phyloP scores from a whole-genome alignment of 495 filamentous ascomycete genomes.

The Elaphomyces granulatus region DNA sequence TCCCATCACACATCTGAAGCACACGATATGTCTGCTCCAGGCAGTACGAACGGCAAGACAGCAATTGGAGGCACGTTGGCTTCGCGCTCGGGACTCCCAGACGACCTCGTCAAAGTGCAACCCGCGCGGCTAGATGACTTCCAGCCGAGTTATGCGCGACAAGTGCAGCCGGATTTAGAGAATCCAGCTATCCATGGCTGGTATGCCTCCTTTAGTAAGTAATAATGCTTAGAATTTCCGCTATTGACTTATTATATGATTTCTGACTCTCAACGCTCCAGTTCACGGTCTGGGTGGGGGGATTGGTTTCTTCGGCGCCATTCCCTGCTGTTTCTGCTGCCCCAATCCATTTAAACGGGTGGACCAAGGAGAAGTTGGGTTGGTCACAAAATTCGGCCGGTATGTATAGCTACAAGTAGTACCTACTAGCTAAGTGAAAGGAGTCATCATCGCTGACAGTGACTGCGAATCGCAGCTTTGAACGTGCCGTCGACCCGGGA shows the following conservation, averaged over 20 bases:
- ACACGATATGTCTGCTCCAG: no score
- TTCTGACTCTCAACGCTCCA: conserved; percentile 13
- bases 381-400: conserved; percentile 90
- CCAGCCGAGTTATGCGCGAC: conserved; percentile 75
- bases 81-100: no score
- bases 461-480: conserved; percentile 39
- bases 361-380: conserved; percentile 78
- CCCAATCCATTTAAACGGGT: conserved; percentile 98
- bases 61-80: no score
- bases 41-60: background rate
- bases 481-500: conserved; percentile 91
- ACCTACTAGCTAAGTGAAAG: no score
- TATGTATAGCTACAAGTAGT: conserved; percentile 18
- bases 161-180: conserved; percentile 47
- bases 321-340: conserved; percentile 85
- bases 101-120: conserved; percentile 54
- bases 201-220: conserved; percentile 80
- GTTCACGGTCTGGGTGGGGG: conserved; percentile 62
- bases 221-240: background rate
- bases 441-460: no score
- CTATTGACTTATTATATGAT: background rate
- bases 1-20: no score
- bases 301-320: conserved; percentile 69
- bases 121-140: conserved; percentile 72
- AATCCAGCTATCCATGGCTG: conserved; percentile 68